Evolutionary conservation across 2,329 filamentous ascomycete species (phyloP), one percentile per base, ranked within the genome.

Genomic region (Claviceps lovelessii): DNA sequence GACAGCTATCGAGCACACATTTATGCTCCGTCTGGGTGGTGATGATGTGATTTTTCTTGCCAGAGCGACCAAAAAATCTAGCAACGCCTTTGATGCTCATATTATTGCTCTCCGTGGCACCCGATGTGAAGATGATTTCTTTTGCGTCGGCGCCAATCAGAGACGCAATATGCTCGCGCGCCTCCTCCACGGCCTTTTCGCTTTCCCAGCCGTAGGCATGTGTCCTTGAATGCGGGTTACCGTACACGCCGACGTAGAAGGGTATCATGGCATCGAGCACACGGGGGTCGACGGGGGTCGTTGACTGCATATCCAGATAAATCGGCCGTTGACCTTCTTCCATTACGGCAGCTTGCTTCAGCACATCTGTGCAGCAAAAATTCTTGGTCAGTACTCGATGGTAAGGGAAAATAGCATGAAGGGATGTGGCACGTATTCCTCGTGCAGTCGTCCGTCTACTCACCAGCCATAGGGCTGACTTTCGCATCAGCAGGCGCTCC

Each of bases 61-160:
- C 90, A 2, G 82, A 84, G 56, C 88, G 83, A 61, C 89, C 90
- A 68, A 96, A 96, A 73, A 98, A 98, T 59, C 91, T 81, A 23
- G 93, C 90, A 9, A 98, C 91, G 59, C 93, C 93, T 74, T 98
- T 98, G 74, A 98, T 89, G 71, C 90, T 95, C 93, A 98, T 98
- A 66, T 98, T 98, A 73, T 98, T 98, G 68, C 90, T 96, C 75
- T 98, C 93, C 0, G 93, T 98, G 17, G 93, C 93, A 54, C 93
- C 93, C 64, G 90, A 96, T 7, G 93, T 98, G 73, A 98, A 97
- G 64, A 98, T 94, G 61, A 98, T 97, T 69, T 98, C 93, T 72
- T 98, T 98, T 6, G 93, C 76, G 68, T 98, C 90, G 33, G 93
- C 93, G 31, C 91, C 91, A 61, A 98, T 93, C 54, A 98, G 79